These are phyloP conservation scores for Cercospora berteroae DNA, from an alignment of 2,329 filamentous ascomycete genomes.

Conservation along the genomic window DNA sequence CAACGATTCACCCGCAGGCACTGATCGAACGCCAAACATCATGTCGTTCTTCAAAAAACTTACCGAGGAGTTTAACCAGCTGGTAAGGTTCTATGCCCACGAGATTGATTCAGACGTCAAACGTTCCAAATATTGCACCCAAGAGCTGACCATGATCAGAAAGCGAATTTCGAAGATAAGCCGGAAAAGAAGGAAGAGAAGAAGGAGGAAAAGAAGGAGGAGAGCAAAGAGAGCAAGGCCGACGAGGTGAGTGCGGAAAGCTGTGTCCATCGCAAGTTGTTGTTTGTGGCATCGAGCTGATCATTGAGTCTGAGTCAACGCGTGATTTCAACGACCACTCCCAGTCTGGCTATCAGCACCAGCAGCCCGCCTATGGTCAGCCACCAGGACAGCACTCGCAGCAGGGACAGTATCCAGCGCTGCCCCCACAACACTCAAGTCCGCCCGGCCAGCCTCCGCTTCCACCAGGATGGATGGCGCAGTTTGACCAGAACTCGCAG, in stretches of 20 bases:
- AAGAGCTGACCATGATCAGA: no score
- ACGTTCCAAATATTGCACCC: no score
- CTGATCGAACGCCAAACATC: background rate
- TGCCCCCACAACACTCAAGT: slow-evolving; percentile 19
- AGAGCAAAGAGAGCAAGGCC: slow-evolving; percentile 7
- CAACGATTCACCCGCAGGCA: background rate
- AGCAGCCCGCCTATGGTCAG: slow-evolving; percentile 28
- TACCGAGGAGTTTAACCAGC: slow-evolving; percentile 46
- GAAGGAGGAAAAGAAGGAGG: slow-evolving; percentile 33
- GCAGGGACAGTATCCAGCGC: slow-evolving; percentile 23
- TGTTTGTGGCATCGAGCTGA: background rate
- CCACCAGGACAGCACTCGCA: slow-evolving; percentile 34
- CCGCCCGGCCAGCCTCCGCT: slow-evolving; percentile 47
- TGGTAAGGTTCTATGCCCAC: no score
- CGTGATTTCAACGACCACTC: slow-evolving; percentile 15
- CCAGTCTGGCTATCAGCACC: slow-evolving; percentile 19
- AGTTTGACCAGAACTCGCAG: slow-evolving; percentile 61
- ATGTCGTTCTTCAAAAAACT: slow-evolving; percentile 51
- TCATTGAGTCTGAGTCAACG: background rate
- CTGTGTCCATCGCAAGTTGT: background rate
- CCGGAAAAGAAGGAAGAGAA: slow-evolving; percentile 38
- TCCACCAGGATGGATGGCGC: slow-evolving; percentile 60
- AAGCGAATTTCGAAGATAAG: slow-evolving; percentile 37
- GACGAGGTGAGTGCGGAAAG: slow-evolving; percentile 13
- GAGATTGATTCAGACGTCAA: no score